Base-by-base conservation (phyloP, 371 early-diverging fungal species). In the Mucor plumbeus region DNA sequence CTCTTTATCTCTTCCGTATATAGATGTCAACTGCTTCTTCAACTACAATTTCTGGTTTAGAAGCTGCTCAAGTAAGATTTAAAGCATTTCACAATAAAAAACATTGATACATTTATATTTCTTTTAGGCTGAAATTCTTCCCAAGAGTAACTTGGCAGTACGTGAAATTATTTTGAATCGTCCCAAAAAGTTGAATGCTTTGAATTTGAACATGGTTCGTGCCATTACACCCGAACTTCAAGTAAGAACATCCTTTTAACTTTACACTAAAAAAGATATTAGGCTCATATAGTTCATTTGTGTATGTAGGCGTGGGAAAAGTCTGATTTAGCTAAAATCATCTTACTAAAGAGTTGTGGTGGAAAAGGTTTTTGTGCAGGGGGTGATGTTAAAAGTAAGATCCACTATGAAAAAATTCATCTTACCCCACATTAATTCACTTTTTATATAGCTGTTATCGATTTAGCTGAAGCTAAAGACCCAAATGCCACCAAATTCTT, bases 331-430 rank as follows among this genome's bases (percentile, higher is more conserved):
- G 91, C 92, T 69, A 95, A 95, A 75, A 88, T 95, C 40, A 91
- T 97, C 65, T 80, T 98, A 43, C 69, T 97, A 59, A 92, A 92
- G 71, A 86, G 89, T 8, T 85, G 83, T 58, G 93, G 91, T 64
- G 86, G 85, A 39, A 85, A 85, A 64, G 97, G 94, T 3, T 97
- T 97, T 76, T 99, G 98, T 77, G 96, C 99, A 31, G 99, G 99
- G 36, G 99, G 98, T 39, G 99, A 99, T 75, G 96, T 99, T 7
- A 94, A 93, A 73, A 74, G 88, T 90, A 81, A 72, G 68, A 63
- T 38, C 3, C 10, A 6, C n/a, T 48, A n/a, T 17, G 38, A 7
- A 9, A 11, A 38, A 38, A 19, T n/a, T 6, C 7, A 5, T n/a
- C 40, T 26, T 40, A 19, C 4, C 21, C 7, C 36, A 61, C 31